Evolutionary conservation across 805 yeast species (phyloP).

Genomic region (Starmerella bombi): DNA sequence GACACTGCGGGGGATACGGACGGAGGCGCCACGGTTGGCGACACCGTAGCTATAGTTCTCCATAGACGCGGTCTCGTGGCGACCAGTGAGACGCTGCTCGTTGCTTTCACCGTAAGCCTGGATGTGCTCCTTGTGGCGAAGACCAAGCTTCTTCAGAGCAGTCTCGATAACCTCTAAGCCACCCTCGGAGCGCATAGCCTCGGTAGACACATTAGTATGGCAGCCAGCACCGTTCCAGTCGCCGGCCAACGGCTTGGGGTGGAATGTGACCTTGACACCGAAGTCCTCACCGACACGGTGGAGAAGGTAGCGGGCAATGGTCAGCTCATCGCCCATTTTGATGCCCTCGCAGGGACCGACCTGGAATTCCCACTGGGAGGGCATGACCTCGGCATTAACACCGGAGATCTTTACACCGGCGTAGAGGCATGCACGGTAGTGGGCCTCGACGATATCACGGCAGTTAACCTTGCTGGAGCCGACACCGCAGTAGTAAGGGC

Average conservation of each 20-base stretch:
- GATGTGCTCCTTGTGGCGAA: slow-evolving; percentile 95
- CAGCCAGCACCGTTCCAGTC: slow-evolving; percentile 99
- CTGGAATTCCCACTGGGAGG: slow-evolving; percentile 99
- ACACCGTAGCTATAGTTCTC: slow-evolving; percentile 89
- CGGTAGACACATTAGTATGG: slow-evolving; percentile 96
- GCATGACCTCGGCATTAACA: slow-evolving; percentile 99
- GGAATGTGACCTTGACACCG: slow-evolving; percentile 96
- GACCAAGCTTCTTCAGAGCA: slow-evolving; percentile 84
- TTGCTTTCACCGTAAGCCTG: slow-evolving; percentile 91
- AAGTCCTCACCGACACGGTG: slow-evolving; percentile 96
- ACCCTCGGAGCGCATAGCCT: slow-evolving; percentile 81
- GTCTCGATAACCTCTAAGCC: slow-evolving; percentile 91
- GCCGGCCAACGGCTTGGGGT: slow-evolving; percentile 97
- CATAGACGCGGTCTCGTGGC: slow-evolving; percentile 96
- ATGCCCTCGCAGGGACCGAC: slow-evolving; percentile 97
- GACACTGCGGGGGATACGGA: slow-evolving; percentile 97
- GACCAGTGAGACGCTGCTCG: slow-evolving; percentile 90
- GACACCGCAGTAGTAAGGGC: slow-evolving; percentile 99
- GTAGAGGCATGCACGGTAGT: slow-evolving; percentile 93
- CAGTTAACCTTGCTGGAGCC: slow-evolving; percentile 98
- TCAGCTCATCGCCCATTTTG: slow-evolving; percentile 91
- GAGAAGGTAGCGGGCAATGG: slow-evolving; percentile 88
- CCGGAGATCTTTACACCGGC: slow-evolving; percentile 88
- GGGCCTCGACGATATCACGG: slow-evolving; percentile 97
- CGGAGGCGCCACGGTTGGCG: slow-evolving; percentile 98